Percentiles rank a stretch among this genome's conserved stretches.
phyloP scores from a whole-genome alignment of 495 filamentous ascomycete genomes.

The Aspergillus baeticus region DNA sequence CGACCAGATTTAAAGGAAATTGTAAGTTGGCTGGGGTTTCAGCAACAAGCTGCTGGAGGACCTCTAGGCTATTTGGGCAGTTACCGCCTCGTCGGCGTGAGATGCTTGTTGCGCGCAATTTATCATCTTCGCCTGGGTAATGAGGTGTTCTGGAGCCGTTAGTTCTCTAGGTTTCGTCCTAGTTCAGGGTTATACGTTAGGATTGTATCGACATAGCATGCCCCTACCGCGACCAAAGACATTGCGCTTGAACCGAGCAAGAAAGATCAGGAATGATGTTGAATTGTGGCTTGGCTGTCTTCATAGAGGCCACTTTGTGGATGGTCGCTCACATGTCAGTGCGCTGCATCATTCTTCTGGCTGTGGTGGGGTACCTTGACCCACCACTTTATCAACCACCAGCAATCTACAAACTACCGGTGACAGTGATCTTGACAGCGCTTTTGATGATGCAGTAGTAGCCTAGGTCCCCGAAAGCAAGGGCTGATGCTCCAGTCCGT shows the following conservation, averaged over 20 bases:
- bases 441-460: too few species aligned
- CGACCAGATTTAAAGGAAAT: constrained; percentile 35
- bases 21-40: constrained; percentile 1
- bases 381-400: too few species aligned
- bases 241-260: constrained; percentile 1
- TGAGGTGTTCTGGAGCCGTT: constrained; percentile 52
- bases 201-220: constrained; percentile 69
- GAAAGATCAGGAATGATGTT: background rate
- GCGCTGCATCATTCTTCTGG: too few species aligned
- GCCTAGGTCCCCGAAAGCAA: too few species aligned
- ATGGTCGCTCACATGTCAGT: too few species aligned
- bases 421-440: too few species aligned
- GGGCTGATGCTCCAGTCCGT: too few species aligned
- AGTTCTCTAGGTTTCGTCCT: too few species aligned
- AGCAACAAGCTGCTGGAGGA: constrained; percentile 59
- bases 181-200: constrained; percentile 48
- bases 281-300: background rate
- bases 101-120: constrained; percentile 61
- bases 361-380: background rate
- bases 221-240: constrained; percentile 58
- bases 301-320: background rate
- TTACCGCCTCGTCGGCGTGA: constrained; percentile 68
- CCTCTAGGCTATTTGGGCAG: constrained; percentile 67
- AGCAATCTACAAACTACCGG: too few species aligned
- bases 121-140: constrained; percentile 69